Base-by-base conservation (phyloP, 1,139 yeast genomes). In the Pichia cactophila region DNA sequence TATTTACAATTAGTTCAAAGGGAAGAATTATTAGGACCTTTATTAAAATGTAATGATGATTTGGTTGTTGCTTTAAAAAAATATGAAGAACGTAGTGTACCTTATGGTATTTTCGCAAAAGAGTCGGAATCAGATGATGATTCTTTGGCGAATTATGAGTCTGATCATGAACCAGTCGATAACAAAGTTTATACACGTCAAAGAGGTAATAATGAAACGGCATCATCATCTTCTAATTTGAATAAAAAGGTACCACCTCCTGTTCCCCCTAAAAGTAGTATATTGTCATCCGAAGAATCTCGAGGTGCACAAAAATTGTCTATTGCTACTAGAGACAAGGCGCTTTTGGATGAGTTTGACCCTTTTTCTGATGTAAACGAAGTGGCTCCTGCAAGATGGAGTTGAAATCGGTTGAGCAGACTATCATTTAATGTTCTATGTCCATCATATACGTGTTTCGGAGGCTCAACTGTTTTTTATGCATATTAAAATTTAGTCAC, bases 41-140 rank as follows among this genome's bases (percentile, higher is more conserved):
- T 92, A 57, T 79, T 92, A 53, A 84, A 80, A 56, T 95, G 96
- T 45, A 92, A 92, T 63, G 98, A 92, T 60, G 90, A 85, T 61
- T 74, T 92, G 55, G 95, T 92, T 11, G 71, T 71, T 5, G 83
- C 89, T 0, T 74, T 92, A 60, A 80, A 82, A 58, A 68, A 72
- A 53, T 89, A 81, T 63, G 96, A 90, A 55, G 74, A 75, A 48
- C 63, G 64, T 59, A 73, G 83, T 54, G 74, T 75, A 47, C 78
- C 78, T 4, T 41, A 51, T 8, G 71, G 68, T 43, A 37, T 39
- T 8, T 33, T 14, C 6, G 12, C 43, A 12, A 38, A 42, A 11
- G 39, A 48, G 33, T 72, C 64, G 28, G 67, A 65, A 26, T 67
- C 66, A 28, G 72, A 71, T 41, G 56, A 57, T 14, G 69, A 67